Percentiles rank a stretch among this genome's conserved stretches.
Evolutionary conservation across 352 stramenopile genomes (phyloP).

Genomic region (Globisporangium cederbergense): DNA sequence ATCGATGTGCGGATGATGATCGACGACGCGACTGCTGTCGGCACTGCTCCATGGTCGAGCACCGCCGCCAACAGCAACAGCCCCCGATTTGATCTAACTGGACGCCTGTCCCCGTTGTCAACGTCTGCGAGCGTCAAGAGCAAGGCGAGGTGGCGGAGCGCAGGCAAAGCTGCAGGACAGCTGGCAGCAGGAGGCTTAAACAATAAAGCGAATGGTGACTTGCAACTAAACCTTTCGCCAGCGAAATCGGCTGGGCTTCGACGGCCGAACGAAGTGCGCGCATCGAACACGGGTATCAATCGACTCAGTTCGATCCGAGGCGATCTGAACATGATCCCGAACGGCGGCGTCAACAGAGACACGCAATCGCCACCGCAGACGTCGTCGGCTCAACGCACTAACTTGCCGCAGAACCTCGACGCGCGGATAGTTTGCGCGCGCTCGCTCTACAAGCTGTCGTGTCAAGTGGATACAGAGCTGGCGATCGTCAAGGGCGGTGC

Average conservation of each 20-base stretch:
- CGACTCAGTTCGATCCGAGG: slow-evolving; percentile 35
- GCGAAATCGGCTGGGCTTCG: not conserved
- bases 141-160: slow-evolving; percentile 14
- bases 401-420: slow-evolving; percentile 40
- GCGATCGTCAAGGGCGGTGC: slow-evolving; percentile 63
- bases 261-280: not conserved
- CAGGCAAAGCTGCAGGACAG: not conserved
- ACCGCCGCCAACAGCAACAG: not conserved
- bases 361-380: slow-evolving; percentile 8
- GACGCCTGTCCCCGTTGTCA: not conserved
- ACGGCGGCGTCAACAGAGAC: slow-evolving; percentile 5
- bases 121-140: slow-evolving; percentile 7
- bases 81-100: not conserved
- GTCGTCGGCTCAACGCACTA: not conserved
- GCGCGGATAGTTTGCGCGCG: slow-evolving; percentile 59
- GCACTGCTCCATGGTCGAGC: slow-evolving; percentile 8
- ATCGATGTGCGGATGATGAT: slow-evolving; percentile 34
- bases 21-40: slow-evolving; percentile 18
- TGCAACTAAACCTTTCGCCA: not conserved
- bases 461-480: slow-evolving; percentile 44
- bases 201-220: not conserved
- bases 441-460: slow-evolving; percentile 81
- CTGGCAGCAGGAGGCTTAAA: not conserved
- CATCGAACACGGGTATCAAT: slow-evolving; percentile 19
- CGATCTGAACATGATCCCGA: slow-evolving; percentile 26